These are phyloP conservation scores for Kodamaea alishanica DNA, from an alignment of 1,139 yeast genomes.

Conservation along the genomic window DNA sequence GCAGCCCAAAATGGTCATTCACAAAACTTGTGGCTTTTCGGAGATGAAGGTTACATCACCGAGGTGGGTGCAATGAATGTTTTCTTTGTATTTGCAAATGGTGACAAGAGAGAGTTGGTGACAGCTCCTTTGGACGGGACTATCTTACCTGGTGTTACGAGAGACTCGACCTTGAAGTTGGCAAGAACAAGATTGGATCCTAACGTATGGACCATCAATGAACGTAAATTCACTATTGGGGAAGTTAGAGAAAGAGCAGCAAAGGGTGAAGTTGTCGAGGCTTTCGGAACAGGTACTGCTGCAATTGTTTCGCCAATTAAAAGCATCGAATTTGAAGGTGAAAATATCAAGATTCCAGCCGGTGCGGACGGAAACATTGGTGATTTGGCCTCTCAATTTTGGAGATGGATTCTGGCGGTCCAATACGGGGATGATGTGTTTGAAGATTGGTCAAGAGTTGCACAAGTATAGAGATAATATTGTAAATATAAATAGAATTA, in stretches of 20 bases:
- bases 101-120: slow-evolving; percentile 84
- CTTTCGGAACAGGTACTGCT: slow-evolving; percentile 44
- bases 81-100: slow-evolving; percentile 75
- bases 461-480: too few species aligned
- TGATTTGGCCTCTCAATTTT: slow-evolving; percentile 27
- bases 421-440: slow-evolving; percentile 31
- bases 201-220: slow-evolving; percentile 54
- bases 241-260: slow-evolving; percentile 33
- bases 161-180: slow-evolving; percentile 79
- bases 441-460: slow-evolving; percentile 16
- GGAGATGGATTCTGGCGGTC: slow-evolving; percentile 28
- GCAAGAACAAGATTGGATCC: slow-evolving; percentile 71
- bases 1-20: slow-evolving; percentile 90
- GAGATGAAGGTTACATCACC: slow-evolving; percentile 82
- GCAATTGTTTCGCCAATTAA: slow-evolving; percentile 38
- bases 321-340: slow-evolving; percentile 31
- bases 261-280: slow-evolving; percentile 38
- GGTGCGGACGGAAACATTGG: slow-evolving; percentile 25
- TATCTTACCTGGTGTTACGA: slow-evolving; percentile 92
- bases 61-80: slow-evolving; percentile 98
- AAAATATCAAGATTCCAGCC: slow-evolving; percentile 30
- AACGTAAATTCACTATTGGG: slow-evolving; percentile 33
- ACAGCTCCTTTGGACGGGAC: slow-evolving; percentile 98
- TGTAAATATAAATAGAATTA: slow-evolving; percentile 3
- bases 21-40: slow-evolving; percentile 95